Evolutionary conservation across 1,139 yeast genomes (phyloP).

Genomic region (Magnusiomyces paraingens): DNA sequence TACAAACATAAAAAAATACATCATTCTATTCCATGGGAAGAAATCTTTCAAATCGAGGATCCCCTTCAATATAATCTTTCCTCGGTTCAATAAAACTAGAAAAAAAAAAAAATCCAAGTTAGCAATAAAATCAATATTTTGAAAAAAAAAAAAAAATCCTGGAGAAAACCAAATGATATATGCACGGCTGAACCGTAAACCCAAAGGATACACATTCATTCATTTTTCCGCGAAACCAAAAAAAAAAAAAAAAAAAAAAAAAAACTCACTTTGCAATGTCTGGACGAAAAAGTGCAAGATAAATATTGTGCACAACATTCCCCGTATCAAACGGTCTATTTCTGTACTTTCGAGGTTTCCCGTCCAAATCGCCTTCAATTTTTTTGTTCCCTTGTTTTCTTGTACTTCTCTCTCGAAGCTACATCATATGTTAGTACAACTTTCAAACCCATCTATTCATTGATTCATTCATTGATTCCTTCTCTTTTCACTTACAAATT

Average conservation of each 20-base stretch:
- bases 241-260: neutral
- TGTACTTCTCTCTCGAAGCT: neutral
- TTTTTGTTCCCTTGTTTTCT: neutral
- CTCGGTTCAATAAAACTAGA: slow-evolving; percentile 6
- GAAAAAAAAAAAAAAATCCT: neutral
- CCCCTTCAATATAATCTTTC: neutral
- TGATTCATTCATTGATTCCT: neutral
- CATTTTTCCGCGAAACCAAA: neutral
- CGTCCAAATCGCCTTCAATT: neutral
- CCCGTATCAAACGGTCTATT: slow-evolving; percentile 11
- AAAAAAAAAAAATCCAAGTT: neutral
- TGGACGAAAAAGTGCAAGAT: slow-evolving; percentile 16
- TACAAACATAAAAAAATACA: too few relatives aligned
- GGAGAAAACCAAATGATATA: neutral
- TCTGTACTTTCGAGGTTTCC: neutral
- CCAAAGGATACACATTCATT: neutral
- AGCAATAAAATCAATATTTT: neutral
- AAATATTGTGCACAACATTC: slow-evolving; percentile 13
- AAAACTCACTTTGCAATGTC: slow-evolving; percentile 15
- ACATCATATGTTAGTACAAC: neutral
- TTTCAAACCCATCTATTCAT: neutral
- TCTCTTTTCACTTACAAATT: slow-evolving; percentile 8
- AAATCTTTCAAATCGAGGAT: neutral
- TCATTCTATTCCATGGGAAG: too few relatives aligned
- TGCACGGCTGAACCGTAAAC: neutral